Conservation (phyloP, 306 rosid species). For the Vigna hirtella region DNA sequence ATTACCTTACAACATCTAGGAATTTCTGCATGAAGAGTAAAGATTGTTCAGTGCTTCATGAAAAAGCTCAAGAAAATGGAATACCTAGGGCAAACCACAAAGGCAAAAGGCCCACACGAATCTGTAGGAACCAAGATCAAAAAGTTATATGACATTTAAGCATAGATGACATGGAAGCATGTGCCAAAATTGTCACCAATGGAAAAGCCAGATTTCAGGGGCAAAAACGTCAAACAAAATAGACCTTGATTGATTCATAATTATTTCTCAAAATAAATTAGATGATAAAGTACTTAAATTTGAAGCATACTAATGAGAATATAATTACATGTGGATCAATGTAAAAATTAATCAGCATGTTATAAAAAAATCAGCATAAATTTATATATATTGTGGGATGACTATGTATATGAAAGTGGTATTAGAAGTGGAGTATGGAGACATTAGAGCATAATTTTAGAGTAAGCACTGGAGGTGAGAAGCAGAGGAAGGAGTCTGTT, state of each 20-base stretch:
- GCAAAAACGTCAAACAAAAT: conserved; percentile 5
- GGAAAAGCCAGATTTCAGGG: neutral
- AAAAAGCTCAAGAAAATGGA: conserved; percentile 42
- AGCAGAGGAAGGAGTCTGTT: too few relatives aligned
- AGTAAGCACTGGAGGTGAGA: neutral
- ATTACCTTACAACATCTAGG: conserved; percentile 49
- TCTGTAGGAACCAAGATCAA: conserved; percentile 54
- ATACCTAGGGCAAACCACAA: conserved; percentile 85
- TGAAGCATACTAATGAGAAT: neutral
- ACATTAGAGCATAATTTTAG: neutral
- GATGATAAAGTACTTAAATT: conserved; percentile 7
- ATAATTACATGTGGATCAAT: conserved; percentile 16
- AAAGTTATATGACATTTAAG: conserved; percentile 25
- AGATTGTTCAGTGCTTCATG: conserved; percentile 40
- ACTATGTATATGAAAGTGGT: neutral
- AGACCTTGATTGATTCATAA: conserved; percentile 32
- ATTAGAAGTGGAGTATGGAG: neutral
- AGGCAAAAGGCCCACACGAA: conserved; percentile 77
- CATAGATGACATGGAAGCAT: conserved; percentile 37
- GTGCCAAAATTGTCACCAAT: conserved; percentile 3
- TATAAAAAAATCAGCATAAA: conserved; percentile 2
- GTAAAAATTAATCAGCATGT: neutral
- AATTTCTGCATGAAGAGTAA: conserved; percentile 46
- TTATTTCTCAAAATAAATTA: conserved; percentile 28
- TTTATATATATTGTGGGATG: neutral